Percentiles rank a stretch among this genome's conserved stretches.
Conservation (phyloP, 2,329 filamentous ascomycete genomes). For the Ophiostoma populinum region DNA sequence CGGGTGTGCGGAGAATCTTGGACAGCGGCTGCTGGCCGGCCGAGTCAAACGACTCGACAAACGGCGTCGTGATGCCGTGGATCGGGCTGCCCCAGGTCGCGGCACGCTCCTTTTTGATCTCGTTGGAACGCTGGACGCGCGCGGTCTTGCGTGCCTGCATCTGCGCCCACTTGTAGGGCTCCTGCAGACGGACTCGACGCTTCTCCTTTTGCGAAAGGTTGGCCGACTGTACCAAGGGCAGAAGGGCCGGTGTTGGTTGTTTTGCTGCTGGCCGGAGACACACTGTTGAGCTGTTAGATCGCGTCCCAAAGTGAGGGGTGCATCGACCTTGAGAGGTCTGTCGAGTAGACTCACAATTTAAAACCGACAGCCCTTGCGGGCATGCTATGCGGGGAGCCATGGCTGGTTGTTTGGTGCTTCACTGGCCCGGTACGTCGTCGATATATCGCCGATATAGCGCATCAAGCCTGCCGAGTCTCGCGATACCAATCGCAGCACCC, state of each 20-base stretch:
- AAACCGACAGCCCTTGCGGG: slow-evolving; percentile 39
- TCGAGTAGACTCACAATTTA: slow-evolving; percentile 35
- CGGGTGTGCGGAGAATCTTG: not conserved
- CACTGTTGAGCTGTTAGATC: slow-evolving; percentile 23
- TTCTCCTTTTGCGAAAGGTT: slow-evolving; percentile 44
- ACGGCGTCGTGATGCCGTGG: slow-evolving; percentile 61
- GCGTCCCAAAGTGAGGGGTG: not conserved
- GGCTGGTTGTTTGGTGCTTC: slow-evolving; percentile 14
- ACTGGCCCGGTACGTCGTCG: not conserved
- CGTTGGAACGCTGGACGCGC: slow-evolving; percentile 58
- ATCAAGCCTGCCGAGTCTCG: slow-evolving; percentile 6
- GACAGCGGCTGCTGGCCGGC: slow-evolving; percentile 30
- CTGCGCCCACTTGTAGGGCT: slow-evolving; percentile 71
- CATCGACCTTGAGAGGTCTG: slow-evolving; percentile 5
- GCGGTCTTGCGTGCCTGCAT: slow-evolving; percentile 69
- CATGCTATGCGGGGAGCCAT: slow-evolving; percentile 54
- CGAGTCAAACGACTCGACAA: slow-evolving; percentile 64
- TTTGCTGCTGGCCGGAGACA: slow-evolving; percentile 38
- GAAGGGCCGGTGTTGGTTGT: slow-evolving; percentile 27
- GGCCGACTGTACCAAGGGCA: slow-evolving; percentile 47
- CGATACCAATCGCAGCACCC: slow-evolving; percentile 6
- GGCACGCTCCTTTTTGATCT: slow-evolving; percentile 47
- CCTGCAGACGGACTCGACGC: slow-evolving; percentile 49
- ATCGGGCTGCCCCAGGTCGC: slow-evolving; percentile 59
- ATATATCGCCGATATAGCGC: not conserved